A percentile compares a stretch with the other conserved stretches of the same genome.
Conservation (phyloP, 1,284 basidiomycete genomes). For the Rugosomyces carneus region DNA sequence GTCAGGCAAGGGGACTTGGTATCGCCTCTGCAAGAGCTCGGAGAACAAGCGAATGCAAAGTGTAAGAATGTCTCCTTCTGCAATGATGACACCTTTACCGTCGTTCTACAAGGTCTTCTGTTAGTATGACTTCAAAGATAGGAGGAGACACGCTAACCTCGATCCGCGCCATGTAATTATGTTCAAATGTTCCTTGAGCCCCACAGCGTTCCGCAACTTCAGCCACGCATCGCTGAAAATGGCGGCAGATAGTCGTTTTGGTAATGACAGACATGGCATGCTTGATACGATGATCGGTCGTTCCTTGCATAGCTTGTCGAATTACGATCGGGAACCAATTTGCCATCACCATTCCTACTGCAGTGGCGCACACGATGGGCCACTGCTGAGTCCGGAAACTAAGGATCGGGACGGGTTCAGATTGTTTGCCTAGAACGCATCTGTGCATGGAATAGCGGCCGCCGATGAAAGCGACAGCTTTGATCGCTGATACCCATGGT, state of each 20-base stretch:
- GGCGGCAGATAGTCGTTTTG: conserved; percentile 46
- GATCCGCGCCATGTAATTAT: conserved; percentile 45
- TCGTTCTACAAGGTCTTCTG: conserved; percentile 34
- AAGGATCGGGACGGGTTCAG: conserved; percentile 38
- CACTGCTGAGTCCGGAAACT: conserved; percentile 53
- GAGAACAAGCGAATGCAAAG: conserved; percentile 49
- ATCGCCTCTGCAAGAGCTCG: conserved; percentile 41
- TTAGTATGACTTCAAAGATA: conserved; percentile 8
- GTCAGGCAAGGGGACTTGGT: conserved; percentile 35
- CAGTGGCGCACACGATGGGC: conserved; percentile 41
- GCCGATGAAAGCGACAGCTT: conserved; percentile 42
- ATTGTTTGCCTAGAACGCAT: conserved; percentile 35
- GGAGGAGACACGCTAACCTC: conserved; percentile 32
- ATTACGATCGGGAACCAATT: conserved; percentile 38
- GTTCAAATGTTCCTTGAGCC: conserved; percentile 50
- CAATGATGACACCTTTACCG: conserved; percentile 42
- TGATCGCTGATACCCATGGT: conserved; percentile 41
- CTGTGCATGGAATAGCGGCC: conserved; percentile 47
- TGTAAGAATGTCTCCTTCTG: conserved; percentile 48
- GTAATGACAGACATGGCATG: conserved; percentile 45
- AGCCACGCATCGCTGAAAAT: conserved; percentile 38
- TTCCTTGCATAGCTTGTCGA: conserved; percentile 27
- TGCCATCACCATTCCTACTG: conserved; percentile 39
- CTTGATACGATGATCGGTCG: conserved; percentile 34
- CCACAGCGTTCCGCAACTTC: conserved; percentile 49